phyloP scores from a whole-genome alignment of 192 early-diverging fungal genomes.

The Backusella westeae region DNA sequence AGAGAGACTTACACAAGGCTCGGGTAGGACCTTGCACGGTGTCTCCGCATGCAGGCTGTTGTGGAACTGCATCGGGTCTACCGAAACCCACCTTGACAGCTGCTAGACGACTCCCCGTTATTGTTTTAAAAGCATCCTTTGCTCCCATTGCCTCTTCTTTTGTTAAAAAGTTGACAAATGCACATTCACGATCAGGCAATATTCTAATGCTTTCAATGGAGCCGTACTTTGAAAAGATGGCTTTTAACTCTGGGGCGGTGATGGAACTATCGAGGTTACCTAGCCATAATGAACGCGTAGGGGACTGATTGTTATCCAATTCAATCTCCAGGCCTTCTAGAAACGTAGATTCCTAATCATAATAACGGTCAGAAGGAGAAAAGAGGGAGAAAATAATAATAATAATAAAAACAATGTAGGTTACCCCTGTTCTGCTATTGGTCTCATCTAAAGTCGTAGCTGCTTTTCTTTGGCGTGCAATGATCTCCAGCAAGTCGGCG shows the following conservation, averaged over 20 bases:
- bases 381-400: neutral
- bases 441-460: neutral
- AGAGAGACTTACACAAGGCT: conserved; percentile 62
- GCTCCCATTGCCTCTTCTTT: conserved; percentile 87
- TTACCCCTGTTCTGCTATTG: conserved; percentile 9
- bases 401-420: neutral
- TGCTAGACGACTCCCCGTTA: conserved; percentile 62
- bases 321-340: neutral
- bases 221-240: conserved; percentile 84
- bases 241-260: conserved; percentile 72
- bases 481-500: conserved; percentile 15
- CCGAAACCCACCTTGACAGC: conserved; percentile 77
- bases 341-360: neutral
- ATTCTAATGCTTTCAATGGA: conserved; percentile 86
- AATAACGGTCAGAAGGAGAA: neutral
- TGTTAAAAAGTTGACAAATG: conserved; percentile 86
- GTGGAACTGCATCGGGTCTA: conserved; percentile 55
- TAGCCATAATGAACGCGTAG: conserved; percentile 91
- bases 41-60: neutral
- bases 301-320: conserved; percentile 35
- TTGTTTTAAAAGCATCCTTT: conserved; percentile 71
- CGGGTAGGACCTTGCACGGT: conserved; percentile 58
- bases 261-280: conserved; percentile 86
- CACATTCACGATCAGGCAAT: conserved; percentile 93
- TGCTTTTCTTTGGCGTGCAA: conserved; percentile 15